These are phyloP conservation scores for Eremothecium sinecaudum DNA, from an alignment of 1,139 yeast species.

Conservation along the genomic window DNA sequence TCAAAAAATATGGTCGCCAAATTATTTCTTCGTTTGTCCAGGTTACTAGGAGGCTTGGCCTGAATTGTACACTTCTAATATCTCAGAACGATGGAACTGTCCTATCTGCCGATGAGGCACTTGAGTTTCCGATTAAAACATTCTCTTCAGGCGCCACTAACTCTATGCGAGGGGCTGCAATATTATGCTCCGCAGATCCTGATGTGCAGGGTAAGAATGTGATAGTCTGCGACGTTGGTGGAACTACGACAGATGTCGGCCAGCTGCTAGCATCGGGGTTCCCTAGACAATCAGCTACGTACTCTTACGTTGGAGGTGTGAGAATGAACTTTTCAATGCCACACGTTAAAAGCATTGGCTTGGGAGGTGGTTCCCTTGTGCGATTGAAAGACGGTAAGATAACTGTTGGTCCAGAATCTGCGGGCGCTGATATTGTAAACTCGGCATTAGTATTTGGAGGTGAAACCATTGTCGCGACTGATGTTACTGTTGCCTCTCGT, in stretches of 20 bases:
- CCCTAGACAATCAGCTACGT: slow-evolving; percentile 36
- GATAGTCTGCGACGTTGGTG: slow-evolving; percentile 38
- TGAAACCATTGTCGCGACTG: slow-evolving; percentile 32
- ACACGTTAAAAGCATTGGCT: slow-evolving; percentile 36
- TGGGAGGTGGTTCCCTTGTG: slow-evolving; percentile 40
- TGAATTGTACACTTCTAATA: slow-evolving; percentile 34
- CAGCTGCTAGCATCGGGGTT: slow-evolving; percentile 34
- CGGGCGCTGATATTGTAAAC: slow-evolving; percentile 32
- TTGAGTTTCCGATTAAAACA: slow-evolving; percentile 34
- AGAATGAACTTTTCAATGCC: slow-evolving; percentile 40
- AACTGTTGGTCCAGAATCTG: slow-evolving; percentile 37
- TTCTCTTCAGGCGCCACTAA: slow-evolving; percentile 41
- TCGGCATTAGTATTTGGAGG: slow-evolving; percentile 36
- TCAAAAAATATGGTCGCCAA: slow-evolving; percentile 33
- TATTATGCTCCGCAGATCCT: slow-evolving; percentile 30
- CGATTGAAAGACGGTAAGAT: slow-evolving; percentile 22
- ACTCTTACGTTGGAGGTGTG: slow-evolving; percentile 36
- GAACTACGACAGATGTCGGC: slow-evolving; percentile 41
- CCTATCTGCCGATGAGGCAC: slow-evolving; percentile 32
- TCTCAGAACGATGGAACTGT: slow-evolving; percentile 41
- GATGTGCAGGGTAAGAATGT: slow-evolving; percentile 26
- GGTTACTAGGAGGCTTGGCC: slow-evolving; percentile 30
- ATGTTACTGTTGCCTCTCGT: slow-evolving; percentile 29
- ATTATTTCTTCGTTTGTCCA: slow-evolving; percentile 33
- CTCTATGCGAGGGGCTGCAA: slow-evolving; percentile 41